phyloP scores from a whole-genome alignment of 768 basidiomycete genomes.

The Lentinula boryana region DNA sequence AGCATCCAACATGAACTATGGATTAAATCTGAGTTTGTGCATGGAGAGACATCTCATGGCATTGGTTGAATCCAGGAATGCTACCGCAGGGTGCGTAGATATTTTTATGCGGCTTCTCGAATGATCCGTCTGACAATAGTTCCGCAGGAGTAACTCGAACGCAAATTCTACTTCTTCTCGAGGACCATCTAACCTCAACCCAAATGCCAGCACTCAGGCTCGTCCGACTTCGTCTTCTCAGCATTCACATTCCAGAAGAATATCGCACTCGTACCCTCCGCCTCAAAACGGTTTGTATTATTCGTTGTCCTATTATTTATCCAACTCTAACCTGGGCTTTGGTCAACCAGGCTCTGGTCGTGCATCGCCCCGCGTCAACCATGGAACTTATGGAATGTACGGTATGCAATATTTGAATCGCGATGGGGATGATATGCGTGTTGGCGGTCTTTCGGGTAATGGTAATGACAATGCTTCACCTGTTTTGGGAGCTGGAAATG shows the following conservation, averaged over 20 bases:
- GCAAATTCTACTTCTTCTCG: neutral
- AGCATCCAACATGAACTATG: conserved; percentile 90
- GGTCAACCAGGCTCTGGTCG: conserved; percentile 15
- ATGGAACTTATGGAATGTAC: conserved; percentile 32
- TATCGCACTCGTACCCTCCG: neutral
- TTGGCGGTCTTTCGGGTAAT: conserved; percentile 8
- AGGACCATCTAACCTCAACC: conserved; percentile 16
- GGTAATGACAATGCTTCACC: neutral
- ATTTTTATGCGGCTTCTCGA: neutral
- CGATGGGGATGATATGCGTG: conserved; percentile 51
- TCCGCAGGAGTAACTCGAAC: neutral
- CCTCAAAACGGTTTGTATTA: neutral
- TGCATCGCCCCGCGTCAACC: conserved; percentile 16
- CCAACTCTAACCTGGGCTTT: neutral
- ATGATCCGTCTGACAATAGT: neutral
- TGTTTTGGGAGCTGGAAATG: neutral
- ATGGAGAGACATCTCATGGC: conserved; percentile 41
- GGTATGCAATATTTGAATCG: conserved; percentile 65
- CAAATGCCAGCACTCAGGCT: conserved; percentile 12
- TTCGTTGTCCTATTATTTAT: neutral
- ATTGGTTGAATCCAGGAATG: conserved; percentile 24
- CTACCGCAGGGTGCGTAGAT: neutral
- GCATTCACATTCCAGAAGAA: neutral
- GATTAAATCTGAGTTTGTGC: conserved; percentile 39
- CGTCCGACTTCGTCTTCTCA: neutral